Evolutionary conservation across 2,329 filamentous ascomycete genomes (phyloP), one percentile per base, ranked within the genome.

Genomic region (Bipolaris zeicola): DNA sequence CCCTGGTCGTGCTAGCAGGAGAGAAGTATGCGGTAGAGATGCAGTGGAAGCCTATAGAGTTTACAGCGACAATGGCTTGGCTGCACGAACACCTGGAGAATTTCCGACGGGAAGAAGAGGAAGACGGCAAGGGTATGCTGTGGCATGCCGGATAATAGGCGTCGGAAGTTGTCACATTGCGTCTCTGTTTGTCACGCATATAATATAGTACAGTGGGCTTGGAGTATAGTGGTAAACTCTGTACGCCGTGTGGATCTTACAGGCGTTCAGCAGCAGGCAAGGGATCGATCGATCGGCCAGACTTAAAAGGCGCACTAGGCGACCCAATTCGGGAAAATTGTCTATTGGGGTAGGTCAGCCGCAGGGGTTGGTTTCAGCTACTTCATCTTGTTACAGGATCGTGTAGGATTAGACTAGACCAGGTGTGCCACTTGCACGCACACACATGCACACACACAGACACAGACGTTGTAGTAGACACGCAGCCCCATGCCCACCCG

Each of bases 11-110:
- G 13, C 47, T 75, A n/a, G 72, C 70, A 14, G 71, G 71, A 11
- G 64, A 67, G 22, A 71, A 66, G 52, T 70, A 69, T 51, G 68
- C 69, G 13, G 63, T 64, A 28, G 71, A 72, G 51, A 65, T 74
- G 67, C 64, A 65, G 36, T 75, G 72, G 72, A 66, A 64, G 51
- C 50, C 52, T 13, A 55, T 74, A n/a, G 70, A 73, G 18, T 73
- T 73, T 34, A 68, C 64, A 6, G 66, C 59, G 24, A 62, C 64
- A 3, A 63, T 75, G 52, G 56, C 57, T 20, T 74, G 72, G 72
- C 53, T 75, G 20, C 61, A 60, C 8, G 65, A 68, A 22, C 65
- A 69, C 37, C 53, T 74, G 38, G 64, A 72, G 45, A 56, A 55
- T 6, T 73, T 70, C 52, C 63, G 62, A 14, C 65, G 61, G 45